phyloP scores from a whole-genome alignment of 106 monocot genomes.

The Dendrobium catenatum region DNA sequence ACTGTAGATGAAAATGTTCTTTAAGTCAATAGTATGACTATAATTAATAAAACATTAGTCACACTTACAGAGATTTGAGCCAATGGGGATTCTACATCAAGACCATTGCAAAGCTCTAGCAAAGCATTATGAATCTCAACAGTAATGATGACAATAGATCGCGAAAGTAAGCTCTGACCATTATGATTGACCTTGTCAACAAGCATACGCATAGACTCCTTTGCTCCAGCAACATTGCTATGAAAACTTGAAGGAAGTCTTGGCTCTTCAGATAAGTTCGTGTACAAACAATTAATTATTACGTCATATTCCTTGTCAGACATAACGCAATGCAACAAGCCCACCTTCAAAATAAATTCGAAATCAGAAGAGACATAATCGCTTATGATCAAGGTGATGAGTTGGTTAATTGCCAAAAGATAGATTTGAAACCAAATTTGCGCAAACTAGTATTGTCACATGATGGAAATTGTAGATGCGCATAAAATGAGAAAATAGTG shows the following conservation, averaged over 20 bases:
- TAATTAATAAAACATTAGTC: not conserved
- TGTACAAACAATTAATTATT: conserved; percentile 68
- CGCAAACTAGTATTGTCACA: not conserved
- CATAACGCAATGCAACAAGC: conserved; percentile 70
- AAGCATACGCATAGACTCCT: conserved; percentile 76
- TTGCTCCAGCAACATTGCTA: conserved; percentile 32
- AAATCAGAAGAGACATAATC: conserved; percentile 9
- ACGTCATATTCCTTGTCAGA: conserved; percentile 89
- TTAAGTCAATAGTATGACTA: not conserved
- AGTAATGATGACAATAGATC: conserved; percentile 47
- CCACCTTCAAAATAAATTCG: conserved; percentile 52
- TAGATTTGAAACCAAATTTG: not conserved
- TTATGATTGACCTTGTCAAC: conserved; percentile 86
- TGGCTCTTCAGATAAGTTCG: conserved; percentile 75
- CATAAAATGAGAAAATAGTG: not conserved
- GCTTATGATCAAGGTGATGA: not conserved
- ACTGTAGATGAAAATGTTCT: not conserved
- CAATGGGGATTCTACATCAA: conserved; percentile 70
- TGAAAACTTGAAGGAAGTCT: conserved; percentile 86
- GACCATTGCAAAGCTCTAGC: conserved; percentile 66
- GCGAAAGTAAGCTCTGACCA: conserved; percentile 57
- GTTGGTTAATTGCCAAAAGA: not conserved
- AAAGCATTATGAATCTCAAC: conserved; percentile 74
- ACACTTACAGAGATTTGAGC: conserved; percentile 78
- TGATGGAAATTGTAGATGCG: not conserved